phyloP scores from a whole-genome alignment of 2,329 filamentous ascomycete species.

The Microcyclospora pomicola region DNA sequence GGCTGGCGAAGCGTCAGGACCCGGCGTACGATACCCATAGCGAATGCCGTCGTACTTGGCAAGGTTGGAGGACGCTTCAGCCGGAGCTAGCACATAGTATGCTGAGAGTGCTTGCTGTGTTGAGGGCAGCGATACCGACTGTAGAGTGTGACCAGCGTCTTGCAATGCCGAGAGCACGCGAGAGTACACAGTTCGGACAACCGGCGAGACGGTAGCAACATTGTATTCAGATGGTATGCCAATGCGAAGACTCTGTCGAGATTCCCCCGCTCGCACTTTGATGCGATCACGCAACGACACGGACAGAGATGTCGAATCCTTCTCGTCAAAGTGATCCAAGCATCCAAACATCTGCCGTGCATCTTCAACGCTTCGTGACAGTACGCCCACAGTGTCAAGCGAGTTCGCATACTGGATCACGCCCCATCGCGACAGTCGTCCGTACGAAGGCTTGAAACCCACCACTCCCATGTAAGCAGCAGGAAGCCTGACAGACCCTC shows the following conservation, averaged over 20 bases:
- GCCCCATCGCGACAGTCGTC: slow-evolving; percentile 70
- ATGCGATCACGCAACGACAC: slow-evolving; percentile 40
- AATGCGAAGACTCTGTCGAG: slow-evolving; percentile 30
- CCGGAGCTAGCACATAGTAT: slow-evolving; percentile 90
- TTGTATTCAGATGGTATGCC: slow-evolving; percentile 69
- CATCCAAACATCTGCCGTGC: slow-evolving; percentile 31
- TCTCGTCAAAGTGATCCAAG: slow-evolving; percentile 47
- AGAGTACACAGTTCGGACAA: slow-evolving; percentile 58
- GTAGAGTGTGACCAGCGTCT: slow-evolving; percentile 53
- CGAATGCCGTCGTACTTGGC: slow-evolving; percentile 96
- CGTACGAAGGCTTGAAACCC: slow-evolving; percentile 87
- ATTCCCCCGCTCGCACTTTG: background rate
- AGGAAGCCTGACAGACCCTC: slow-evolving; percentile 74
- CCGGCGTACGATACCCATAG: slow-evolving; percentile 52
- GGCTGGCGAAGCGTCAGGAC: slow-evolving; percentile 35
- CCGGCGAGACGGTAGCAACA: slow-evolving; percentile 59
- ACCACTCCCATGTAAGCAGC: slow-evolving; percentile 74
- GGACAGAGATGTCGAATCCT: slow-evolving; percentile 63
- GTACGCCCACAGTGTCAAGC: slow-evolving; percentile 73
- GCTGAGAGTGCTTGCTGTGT: slow-evolving; percentile 78
- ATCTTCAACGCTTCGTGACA: slow-evolving; percentile 44
- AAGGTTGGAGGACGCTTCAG: slow-evolving; percentile 89
- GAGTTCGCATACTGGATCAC: slow-evolving; percentile 89
- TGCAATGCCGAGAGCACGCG: slow-evolving; percentile 46
- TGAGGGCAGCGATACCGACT: slow-evolving; percentile 65